These are phyloP conservation scores for Favolaschia claudopus DNA, from an alignment of 768 basidiomycete species.

Conservation along the genomic window DNA sequence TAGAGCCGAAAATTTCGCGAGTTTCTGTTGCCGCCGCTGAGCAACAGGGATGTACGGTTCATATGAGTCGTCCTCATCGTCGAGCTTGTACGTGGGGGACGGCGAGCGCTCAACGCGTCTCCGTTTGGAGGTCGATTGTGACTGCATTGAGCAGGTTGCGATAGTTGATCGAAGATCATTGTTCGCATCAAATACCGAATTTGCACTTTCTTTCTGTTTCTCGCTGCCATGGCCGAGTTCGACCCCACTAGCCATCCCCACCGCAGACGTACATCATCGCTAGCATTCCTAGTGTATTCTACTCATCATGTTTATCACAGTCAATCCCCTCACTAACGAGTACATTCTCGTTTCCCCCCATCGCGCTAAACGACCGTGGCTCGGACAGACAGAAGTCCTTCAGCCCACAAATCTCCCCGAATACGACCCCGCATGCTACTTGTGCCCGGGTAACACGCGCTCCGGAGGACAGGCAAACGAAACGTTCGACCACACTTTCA, in stretches of 20 bases:
- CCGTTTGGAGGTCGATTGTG: constrained; percentile 57
- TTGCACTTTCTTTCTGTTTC: neutral
- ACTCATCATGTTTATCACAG: constrained; percentile 44
- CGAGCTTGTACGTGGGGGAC: constrained; percentile 66
- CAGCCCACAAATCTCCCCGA: constrained; percentile 58
- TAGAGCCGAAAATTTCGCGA: constrained; percentile 75
- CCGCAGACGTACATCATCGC: constrained; percentile 62
- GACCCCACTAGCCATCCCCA: constrained; percentile 72
- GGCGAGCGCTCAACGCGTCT: constrained; percentile 63
- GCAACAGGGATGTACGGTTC: constrained; percentile 89
- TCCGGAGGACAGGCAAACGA: constrained; percentile 77
- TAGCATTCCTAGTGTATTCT: constrained; percentile 3
- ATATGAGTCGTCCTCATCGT: constrained; percentile 71
- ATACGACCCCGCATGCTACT: constrained; percentile 80
- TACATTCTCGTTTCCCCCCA: constrained; percentile 89
- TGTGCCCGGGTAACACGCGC: constrained; percentile 86
- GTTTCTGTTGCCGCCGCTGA: constrained; percentile 81
- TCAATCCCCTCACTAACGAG: constrained; percentile 81
- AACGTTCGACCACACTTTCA: constrained; percentile 67
- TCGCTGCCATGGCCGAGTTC: constrained; percentile 49
- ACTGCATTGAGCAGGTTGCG: constrained; percentile 36
- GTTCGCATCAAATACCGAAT: neutral
- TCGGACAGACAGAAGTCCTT: constrained; percentile 81
- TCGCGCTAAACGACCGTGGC: constrained; percentile 90
- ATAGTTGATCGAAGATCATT: neutral